phyloP scores from a whole-genome alignment of 2,329 filamentous ascomycete species.

The Fusarium sp. region DNA sequence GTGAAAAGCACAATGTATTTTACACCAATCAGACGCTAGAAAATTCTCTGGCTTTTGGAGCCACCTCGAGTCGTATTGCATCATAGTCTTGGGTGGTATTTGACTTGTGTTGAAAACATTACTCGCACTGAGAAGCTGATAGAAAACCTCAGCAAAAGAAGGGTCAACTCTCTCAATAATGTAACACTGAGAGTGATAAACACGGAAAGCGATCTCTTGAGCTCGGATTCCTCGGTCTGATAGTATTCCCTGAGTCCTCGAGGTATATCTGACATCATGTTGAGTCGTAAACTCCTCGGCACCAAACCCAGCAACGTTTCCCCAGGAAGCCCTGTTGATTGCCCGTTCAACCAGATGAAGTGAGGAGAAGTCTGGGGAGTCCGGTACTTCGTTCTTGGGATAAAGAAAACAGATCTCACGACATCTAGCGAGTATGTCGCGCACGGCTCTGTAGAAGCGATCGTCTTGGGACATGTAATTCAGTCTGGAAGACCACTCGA shows the following conservation, averaged over 20 bases:
- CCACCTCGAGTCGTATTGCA: slow-evolving; percentile 38
- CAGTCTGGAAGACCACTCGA: slow-evolving; percentile 57
- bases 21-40: slow-evolving; percentile 30
- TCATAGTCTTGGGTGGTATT: not conserved
- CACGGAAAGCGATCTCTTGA: slow-evolving; percentile 3
- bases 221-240: slow-evolving; percentile 6
- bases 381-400: not conserved
- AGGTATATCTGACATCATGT: slow-evolving; percentile 24
- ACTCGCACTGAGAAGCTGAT: not conserved
- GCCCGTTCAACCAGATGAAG: slow-evolving; percentile 29
- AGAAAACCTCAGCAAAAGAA: not conserved
- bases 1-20: slow-evolving; percentile 32
- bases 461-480: slow-evolving; percentile 60
- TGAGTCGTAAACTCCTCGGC: slow-evolving; percentile 32
- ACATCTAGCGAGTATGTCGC: not conserved
- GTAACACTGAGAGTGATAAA: not conserved
- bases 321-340: slow-evolving; percentile 27
- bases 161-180: not conserved
- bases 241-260: slow-evolving; percentile 6
- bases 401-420: slow-evolving; percentile 30
- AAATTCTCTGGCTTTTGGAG: not conserved
- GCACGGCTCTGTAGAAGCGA: slow-evolving; percentile 49
- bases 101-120: not conserved
- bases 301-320: slow-evolving; percentile 34
- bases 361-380: not conserved